Base-by-base conservation (phyloP, 257 asterid genomes). In the Penstemon davidsonii region DNA sequence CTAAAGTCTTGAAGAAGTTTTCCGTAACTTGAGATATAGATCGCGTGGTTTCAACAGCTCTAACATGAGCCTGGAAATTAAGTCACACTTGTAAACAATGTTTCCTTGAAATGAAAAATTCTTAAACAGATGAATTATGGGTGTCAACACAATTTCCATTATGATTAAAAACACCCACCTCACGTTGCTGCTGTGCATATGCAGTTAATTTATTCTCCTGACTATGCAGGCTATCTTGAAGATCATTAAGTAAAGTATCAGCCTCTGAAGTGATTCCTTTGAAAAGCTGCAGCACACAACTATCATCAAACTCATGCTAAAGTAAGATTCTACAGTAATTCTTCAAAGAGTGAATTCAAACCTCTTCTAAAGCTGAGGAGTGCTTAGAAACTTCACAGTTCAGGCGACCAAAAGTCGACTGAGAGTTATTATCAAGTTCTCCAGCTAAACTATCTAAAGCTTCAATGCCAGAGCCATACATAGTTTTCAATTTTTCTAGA, bases 321-420 rank as follows among this genome's bases (percentile, higher is more conserved):
- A 64, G 51, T 38, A 53, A 60, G 51, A 39, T 10, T 55, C 55
- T 11, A 15, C 3, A 62, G 49, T 68, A 38, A 41, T 76, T 69
- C 50, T 15, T 8, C 15, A 42, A 52, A 62, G 73, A 75, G 73
- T 46, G 57, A 71, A 67, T 15, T 50, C 81, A 71, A 63, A 94
- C 99, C 96, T 94, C 89, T 73, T 85, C 88, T 57, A 88, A 76
- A 60, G 91, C 85, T 40, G 86, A 82, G 45, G 99, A 91, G 78
- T 94, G 99, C 62, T 83, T 81, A 7, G 91, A 83, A 83, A 88
- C 91, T 81, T 94, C 95, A 69, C 93, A 83, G 81, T 85, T 86
- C 75, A 94, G 78, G 66, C 25, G 82, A 64, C 85, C 88, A 74
- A 88, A 91, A 55, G 95, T 90, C 73, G 89, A 81, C 72, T 82